Evolutionary conservation across 208 protist species (phyloP), one percentile per base, ranked within the genome.

Genomic region (Phytomonas sp.): DNA sequence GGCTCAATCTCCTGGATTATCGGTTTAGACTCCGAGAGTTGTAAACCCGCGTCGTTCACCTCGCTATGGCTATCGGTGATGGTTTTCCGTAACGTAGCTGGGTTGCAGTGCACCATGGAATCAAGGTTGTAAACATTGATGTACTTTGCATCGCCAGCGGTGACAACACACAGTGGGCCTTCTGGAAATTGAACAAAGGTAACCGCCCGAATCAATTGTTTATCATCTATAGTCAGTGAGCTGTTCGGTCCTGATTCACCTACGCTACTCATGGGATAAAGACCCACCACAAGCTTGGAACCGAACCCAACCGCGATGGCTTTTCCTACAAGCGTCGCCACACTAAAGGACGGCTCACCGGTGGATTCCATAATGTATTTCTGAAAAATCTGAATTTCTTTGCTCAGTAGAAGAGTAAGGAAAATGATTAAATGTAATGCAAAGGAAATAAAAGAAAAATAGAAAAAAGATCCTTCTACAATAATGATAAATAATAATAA

Each of bases 51-150:
- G 40, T 6, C 23, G 29, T 75, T 72, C 0, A 13, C 17, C n/a
- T 68, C 60, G 30, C 13, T 40, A 26, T 71, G 43, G 17, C 20
- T 56, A 9, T 73, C 67, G 43, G 78, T 73, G 20, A 81, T 77
- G 2, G 59, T 37, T 73, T 73, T 72, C 17, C 74, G 46, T 7
- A 68, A 30, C 7, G 73, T 67, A 15, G 77, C 70, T 17, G 79
- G 72, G 66, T 85, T 78, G 64, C 82, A 69, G 5, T 78, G 56
- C 76, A 78, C 69, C 65, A 74, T 79, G 33, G 76, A 78, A 0
- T 68, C 65, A 11, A 89, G 53, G 51, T 89, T 83, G 76, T 92
- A 93, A 36, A 95, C 77, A 73, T 90, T 88, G 62, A 95, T 91
- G 33, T 70, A 73, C 72, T 95, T 95, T 28, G 68, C 72, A 70